These are phyloP conservation scores for Phialophora macrospora DNA, from an alignment of 2,329 filamentous ascomycete genomes.

Conservation along the genomic window DNA sequence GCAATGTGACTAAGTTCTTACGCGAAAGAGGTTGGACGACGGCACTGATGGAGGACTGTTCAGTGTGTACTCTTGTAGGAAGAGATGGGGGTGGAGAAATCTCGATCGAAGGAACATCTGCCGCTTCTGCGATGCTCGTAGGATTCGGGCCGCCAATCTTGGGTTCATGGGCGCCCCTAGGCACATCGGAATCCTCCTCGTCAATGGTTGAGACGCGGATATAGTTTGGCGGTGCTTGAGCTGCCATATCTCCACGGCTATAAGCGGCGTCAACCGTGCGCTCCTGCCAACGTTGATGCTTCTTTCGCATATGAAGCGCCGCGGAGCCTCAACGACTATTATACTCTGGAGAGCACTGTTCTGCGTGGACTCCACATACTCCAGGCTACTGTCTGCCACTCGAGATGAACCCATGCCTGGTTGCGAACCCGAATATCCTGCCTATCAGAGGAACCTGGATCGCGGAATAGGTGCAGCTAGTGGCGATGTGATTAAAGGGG, in stretches of 20 bases:
- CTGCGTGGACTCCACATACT: not conserved
- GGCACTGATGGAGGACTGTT: not conserved
- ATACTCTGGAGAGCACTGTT: not conserved
- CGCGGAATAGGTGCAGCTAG: not conserved
- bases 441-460: slow-evolving; percentile 3
- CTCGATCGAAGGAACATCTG: slow-evolving; percentile 14
- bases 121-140: not conserved
- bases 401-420: not conserved
- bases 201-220: slow-evolving; percentile 9
- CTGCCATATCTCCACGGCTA: not conserved
- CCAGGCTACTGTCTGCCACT: not conserved
- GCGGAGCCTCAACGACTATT: not conserved
- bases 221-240: slow-evolving; percentile 3
- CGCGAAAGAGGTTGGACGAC: slow-evolving; percentile 17
- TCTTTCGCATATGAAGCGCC: not conserved
- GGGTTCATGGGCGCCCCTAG: not conserved
- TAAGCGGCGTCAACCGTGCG: not conserved
- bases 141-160: not conserved
- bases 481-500: slow-evolving; percentile 1
- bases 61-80: slow-evolving; percentile 9
- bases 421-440: slow-evolving; percentile 1
- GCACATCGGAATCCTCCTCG: slow-evolving; percentile 3
- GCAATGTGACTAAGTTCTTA: not conserved
- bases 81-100: slow-evolving; percentile 11
- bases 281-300: not conserved